A percentile compares a stretch with the other conserved stretches of the same genome.
phyloP scores from a whole-genome alignment of 2,329 filamentous ascomycete genomes.

The Orbilia brochopaga region DNA sequence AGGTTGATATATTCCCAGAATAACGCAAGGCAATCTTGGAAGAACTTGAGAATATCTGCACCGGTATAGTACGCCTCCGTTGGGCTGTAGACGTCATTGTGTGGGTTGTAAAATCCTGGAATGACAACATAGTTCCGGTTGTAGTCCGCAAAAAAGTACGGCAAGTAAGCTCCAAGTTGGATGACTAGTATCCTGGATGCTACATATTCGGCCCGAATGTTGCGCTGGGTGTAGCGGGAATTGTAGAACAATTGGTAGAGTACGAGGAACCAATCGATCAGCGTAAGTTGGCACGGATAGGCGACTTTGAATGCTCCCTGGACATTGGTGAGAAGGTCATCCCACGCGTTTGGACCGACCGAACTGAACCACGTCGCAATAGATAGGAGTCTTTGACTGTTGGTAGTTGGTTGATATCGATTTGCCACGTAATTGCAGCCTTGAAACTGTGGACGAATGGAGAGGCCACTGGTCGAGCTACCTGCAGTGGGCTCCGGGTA shows the following conservation, averaged over 20 bases:
- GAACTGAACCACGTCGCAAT: not conserved
- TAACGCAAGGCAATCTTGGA: constrained; percentile 2
- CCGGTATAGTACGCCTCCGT: constrained; percentile 3
- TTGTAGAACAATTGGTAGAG: constrained; percentile 1
- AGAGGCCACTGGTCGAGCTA: not conserved
- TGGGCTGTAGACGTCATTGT: not conserved
- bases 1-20: constrained; percentile 5
- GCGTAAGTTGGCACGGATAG: not conserved
- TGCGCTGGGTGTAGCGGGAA: not conserved
- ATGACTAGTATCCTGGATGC: not conserved
- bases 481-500: constrained; percentile 8
- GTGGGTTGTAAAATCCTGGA: constrained; percentile 3
- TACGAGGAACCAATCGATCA: constrained; percentile 1
- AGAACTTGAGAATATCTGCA: constrained; percentile 3
- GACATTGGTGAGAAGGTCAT: not conserved
- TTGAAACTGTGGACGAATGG: constrained; percentile 2
- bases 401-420: not conserved
- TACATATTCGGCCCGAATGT: not conserved
- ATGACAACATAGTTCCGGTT: not conserved
- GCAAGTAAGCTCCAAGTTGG: constrained; percentile 4
- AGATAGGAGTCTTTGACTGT: not conserved
- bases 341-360: not conserved
- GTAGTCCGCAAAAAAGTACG: constrained; percentile 9
- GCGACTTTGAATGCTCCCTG: not conserved
- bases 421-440: not conserved